phyloP scores from a whole-genome alignment of 2,329 filamentous ascomycete genomes.

The Pseudocercospora eumusae region DNA sequence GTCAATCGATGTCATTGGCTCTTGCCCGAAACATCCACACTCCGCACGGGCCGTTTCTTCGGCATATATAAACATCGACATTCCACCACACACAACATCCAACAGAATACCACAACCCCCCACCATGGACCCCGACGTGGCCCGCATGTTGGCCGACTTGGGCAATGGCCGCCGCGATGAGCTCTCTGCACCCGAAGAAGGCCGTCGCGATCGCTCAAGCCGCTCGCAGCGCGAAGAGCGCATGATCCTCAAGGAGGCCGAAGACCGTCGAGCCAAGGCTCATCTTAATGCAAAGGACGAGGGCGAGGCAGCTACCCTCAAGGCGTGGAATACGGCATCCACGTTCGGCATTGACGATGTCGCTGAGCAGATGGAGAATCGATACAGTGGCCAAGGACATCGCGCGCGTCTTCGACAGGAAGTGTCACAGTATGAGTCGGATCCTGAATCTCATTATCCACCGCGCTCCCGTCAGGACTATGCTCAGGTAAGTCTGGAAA shows the following conservation, averaged over 20 bases:
- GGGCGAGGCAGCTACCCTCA: not conserved
- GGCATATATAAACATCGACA: not conserved
- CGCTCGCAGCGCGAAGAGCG: not conserved
- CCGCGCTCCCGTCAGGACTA: not conserved
- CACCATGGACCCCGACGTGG: constrained; percentile 26
- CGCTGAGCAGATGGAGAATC: constrained; percentile 12
- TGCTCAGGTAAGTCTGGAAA: not conserved
- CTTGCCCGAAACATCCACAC: not conserved
- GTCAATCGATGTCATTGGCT: not conserved
- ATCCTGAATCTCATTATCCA: not conserved
- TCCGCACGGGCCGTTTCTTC: not conserved
- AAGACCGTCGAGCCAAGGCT: not conserved
- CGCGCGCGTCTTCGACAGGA: constrained; percentile 16
- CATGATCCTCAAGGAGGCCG: constrained; percentile 2
- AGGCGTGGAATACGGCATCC: constrained; percentile 20
- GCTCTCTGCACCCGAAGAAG: constrained; percentile 25
- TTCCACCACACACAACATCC: not conserved
- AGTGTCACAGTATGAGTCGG: not conserved
- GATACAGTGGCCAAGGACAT: constrained; percentile 27
- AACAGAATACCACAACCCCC: not conserved
- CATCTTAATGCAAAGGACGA: not conserved
- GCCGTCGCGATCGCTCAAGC: not conserved
- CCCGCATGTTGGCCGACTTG: constrained; percentile 33
- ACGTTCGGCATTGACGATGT: constrained; percentile 18
- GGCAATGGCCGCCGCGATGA: constrained; percentile 28